Conservation (phyloP, 169 alveolate genomes). For the Plasmodium yoelii region DNA sequence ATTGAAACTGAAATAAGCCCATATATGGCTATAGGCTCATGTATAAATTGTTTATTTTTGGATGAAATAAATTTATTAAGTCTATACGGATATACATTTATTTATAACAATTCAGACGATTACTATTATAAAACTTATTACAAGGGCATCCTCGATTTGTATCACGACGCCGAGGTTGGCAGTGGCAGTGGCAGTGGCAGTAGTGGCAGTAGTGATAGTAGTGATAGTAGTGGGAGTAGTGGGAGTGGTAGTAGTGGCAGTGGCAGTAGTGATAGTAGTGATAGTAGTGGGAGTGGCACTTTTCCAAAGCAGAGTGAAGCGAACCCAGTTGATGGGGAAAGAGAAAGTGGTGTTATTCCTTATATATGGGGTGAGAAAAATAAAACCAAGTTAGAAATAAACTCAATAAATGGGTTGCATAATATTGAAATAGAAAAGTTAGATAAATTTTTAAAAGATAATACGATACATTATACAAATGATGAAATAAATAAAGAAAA, state of each 20-base stretch:
- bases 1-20: constrained; percentile 48
- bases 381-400: not conserved
- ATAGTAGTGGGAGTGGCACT: no score
- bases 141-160: constrained; percentile 31
- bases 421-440: not conserved
- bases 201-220: no score
- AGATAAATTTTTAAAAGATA: constrained; percentile 47
- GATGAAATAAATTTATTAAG: constrained; percentile 74
- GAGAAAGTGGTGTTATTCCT: no score
- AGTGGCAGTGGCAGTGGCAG: no score
- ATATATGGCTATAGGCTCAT: constrained; percentile 56
- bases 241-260: no score
- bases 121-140: constrained; percentile 20
- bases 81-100: constrained; percentile 70
- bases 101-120: constrained; percentile 60
- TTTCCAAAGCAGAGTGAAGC: no score
- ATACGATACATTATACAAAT: constrained; percentile 55
- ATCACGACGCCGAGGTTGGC: no score
- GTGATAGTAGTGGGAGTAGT: no score
- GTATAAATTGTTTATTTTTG: constrained; percentile 62
- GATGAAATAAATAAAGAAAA: constrained; percentile 50
- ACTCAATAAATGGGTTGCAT: no score
- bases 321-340: no score
- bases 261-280: no score
- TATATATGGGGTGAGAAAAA: not conserved